Evolutionary conservation across 2,329 filamentous ascomycete species (phyloP), one percentile per base, ranked within the genome.

Genomic region (Colletotrichum tropicicola): DNA sequence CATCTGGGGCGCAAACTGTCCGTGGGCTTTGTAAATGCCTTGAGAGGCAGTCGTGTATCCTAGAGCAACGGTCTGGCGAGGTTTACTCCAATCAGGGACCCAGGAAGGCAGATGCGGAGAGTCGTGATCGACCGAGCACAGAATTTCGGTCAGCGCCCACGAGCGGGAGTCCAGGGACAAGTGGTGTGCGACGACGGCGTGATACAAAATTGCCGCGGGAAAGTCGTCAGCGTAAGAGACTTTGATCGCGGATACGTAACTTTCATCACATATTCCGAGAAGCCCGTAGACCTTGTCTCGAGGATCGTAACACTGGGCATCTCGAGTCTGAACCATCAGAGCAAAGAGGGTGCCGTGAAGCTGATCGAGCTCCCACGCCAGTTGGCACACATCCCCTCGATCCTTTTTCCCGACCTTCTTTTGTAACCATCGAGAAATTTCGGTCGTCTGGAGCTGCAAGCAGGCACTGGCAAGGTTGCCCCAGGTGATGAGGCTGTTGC

Each of bases 231-330:
- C 61, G 6, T 65, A 65, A 19, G 15, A 54, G 25, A 43, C 43
- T n/a, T 21, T 55, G 3, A 60, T 15, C 15, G 27, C 21, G 4
- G 30, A n/a, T 15, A 17, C 19, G 6, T 49, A 32, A 5, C 15
- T 23, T 5, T 48, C 44, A 5, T 44, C 13, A 6, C 28, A 32
- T 10, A 66, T 19, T 2, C 63, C 58, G 4, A 66, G 51, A 0
- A 66, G 5, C 8, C 63, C 63, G 10, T 57, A 66, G 2, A 66
- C 58, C 47, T 66, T 66, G 17, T 66, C 63, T 4, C 52, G 45
- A 3, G 7, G 1, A 13, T 62, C 32, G 21, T 28, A 66, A 23
- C 49, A 62, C 32, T 52, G 19, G 7, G 61, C 48, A 3, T 41
- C 19, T 3, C 61, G 43, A 1, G 55, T 28, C 8, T 30, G 19